Percentiles rank a stretch among this genome's conserved stretches.
phyloP scores from a whole-genome alignment of 2,329 filamentous ascomycete species.

The Penicillium italicum region DNA sequence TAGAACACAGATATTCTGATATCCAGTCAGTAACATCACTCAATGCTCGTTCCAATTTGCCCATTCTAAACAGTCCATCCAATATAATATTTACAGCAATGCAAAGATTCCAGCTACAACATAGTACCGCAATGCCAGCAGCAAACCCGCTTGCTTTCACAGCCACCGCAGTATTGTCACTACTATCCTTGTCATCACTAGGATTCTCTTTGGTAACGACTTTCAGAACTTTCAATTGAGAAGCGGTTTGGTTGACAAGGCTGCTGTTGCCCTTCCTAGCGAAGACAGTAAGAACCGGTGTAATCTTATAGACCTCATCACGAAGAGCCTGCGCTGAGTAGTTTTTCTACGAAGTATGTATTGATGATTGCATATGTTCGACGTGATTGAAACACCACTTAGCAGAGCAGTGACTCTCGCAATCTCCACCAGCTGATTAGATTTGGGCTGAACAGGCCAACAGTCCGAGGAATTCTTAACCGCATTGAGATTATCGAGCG shows the following conservation, averaged over 20 bases:
- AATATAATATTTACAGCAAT: not conserved
- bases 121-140: not conserved
- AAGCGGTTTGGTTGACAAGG: not conserved
- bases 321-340: not conserved
- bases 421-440: not conserved
- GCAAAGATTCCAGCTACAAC: not conserved
- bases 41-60: not conserved
- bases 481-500: not conserved
- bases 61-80: not conserved
- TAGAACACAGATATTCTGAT: not conserved
- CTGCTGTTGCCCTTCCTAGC: not conserved
- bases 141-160: not conserved
- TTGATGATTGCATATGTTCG: not conserved
- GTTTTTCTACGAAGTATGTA: not conserved
- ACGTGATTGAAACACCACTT: not conserved
- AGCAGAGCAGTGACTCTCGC: not conserved
- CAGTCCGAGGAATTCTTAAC: not conserved
- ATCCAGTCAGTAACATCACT: not conserved
- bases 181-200: not conserved
- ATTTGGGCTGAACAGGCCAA: not conserved
- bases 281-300: not conserved
- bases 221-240: not conserved
- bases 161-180: not conserved
- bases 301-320: not conserved
- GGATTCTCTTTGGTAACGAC: not conserved